Evolutionary conservation across 2,329 filamentous ascomycete species (phyloP).

Genomic region (Aspergillus luchuensis): DNA sequence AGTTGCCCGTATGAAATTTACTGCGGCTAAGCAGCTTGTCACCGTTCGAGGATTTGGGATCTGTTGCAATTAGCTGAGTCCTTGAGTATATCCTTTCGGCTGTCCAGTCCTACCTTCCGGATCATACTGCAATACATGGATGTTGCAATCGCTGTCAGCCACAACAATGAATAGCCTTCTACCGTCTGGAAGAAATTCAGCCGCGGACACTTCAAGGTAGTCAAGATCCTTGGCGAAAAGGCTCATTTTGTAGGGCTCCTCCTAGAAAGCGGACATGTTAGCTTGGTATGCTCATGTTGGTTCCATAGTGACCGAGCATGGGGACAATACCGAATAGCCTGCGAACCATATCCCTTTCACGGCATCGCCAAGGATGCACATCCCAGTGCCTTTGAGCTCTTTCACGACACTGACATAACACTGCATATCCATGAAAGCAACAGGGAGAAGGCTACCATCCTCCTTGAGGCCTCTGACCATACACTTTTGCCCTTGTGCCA

Average conservation of each 20-base stretch:
- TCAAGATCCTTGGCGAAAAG: conserved; percentile 85
- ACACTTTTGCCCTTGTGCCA: conserved; percentile 93
- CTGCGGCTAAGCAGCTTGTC: conserved; percentile 83
- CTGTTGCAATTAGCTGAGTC: conserved; percentile 48
- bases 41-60: conserved; percentile 89
- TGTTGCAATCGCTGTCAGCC: conserved; percentile 78
- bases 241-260: conserved; percentile 95
- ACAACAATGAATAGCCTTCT: conserved; percentile 80
- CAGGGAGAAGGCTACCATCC: conserved; percentile 85
- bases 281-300: neutral
- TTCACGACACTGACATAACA: conserved; percentile 87
- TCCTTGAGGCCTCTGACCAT: conserved; percentile 97
- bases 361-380: conserved; percentile 85
- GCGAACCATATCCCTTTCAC: conserved; percentile 96
- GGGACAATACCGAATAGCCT: conserved; percentile 69
- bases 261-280: conserved; percentile 46
- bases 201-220: conserved; percentile 74
- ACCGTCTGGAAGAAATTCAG: conserved; percentile 86
- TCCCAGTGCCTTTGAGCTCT: conserved; percentile 77
- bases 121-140: conserved; percentile 91
- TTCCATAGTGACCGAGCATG: neutral
- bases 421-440: conserved; percentile 97
- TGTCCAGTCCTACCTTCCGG: conserved; percentile 72
- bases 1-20: conserved; percentile 83
- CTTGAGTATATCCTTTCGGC: neutral